phyloP scores from a whole-genome alignment of 805 yeast genomes.

The Kazachstania bromeliacearum region DNA sequence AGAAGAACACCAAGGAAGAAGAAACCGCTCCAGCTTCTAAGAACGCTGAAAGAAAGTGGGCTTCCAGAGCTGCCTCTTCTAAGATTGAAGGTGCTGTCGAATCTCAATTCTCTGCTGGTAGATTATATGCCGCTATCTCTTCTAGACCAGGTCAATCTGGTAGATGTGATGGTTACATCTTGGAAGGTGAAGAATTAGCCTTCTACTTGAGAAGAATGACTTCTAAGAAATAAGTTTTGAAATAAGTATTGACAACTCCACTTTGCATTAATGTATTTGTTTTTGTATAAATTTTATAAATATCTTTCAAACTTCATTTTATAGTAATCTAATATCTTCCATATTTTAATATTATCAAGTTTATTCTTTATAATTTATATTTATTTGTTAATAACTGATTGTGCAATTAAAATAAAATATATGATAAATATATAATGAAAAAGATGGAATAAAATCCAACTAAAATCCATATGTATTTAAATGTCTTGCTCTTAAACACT shows the following conservation, averaged over 20 bases:
- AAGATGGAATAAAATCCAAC: too few relatives aligned
- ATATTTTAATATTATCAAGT: too few relatives aligned
- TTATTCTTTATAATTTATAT: too few relatives aligned
- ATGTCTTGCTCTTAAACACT: too few relatives aligned
- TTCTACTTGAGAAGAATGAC: slow-evolving; percentile 99
- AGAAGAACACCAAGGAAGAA: slow-evolving; percentile 47
- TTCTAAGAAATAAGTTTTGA: slow-evolving; percentile 89
- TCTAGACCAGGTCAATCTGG: slow-evolving; percentile 99
- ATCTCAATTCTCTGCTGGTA: slow-evolving; percentile 96
- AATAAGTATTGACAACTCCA: too few relatives aligned
- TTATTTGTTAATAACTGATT: too few relatives aligned
- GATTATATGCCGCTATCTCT: slow-evolving; percentile 94
- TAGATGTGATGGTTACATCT: slow-evolving; percentile 99
- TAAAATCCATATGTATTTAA: too few relatives aligned
- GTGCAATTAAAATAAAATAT: too few relatives aligned
- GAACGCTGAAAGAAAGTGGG: slow-evolving; percentile 83
- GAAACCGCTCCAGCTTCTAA: slow-evolving; percentile 59
- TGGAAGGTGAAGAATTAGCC: slow-evolving; percentile 99
- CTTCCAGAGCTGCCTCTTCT: slow-evolving; percentile 79
- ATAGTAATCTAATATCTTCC: not conserved
- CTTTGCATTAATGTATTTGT: too few relatives aligned
- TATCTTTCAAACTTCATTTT: not conserved
- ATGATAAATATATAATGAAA: too few relatives aligned
- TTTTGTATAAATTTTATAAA: not conserved
- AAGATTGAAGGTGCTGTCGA: slow-evolving; percentile 85